These are phyloP conservation scores for Tympanopsis confertula DNA, from an alignment of 2,329 filamentous ascomycete genomes.

Conservation along the genomic window DNA sequence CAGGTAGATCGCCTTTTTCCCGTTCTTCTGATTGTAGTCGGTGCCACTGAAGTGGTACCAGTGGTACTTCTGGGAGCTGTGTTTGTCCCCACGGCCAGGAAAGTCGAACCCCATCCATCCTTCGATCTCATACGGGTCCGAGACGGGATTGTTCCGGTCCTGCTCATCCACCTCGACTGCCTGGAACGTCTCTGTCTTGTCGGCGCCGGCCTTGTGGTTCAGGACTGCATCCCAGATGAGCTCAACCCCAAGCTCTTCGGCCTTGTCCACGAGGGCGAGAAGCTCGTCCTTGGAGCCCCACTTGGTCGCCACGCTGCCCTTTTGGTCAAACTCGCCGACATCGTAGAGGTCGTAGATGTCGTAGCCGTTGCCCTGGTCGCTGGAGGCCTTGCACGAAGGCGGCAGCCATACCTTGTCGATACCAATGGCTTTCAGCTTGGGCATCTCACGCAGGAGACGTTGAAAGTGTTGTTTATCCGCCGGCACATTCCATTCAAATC, in stretches of 20 bases:
- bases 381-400: constrained; percentile 51
- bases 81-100: constrained; percentile 42
- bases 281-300: constrained; percentile 58
- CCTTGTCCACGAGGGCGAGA: constrained; percentile 33
- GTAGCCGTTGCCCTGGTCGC: constrained; percentile 52
- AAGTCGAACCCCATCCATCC: constrained; percentile 61
- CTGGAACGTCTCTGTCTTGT: constrained; percentile 44
- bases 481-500: constrained; percentile 63
- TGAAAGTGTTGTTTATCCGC: constrained; percentile 49
- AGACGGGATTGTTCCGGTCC: constrained; percentile 42
- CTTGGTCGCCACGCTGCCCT: constrained; percentile 50
- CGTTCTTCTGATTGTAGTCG: constrained; percentile 44
- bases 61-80: constrained; percentile 52
- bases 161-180: constrained; percentile 48
- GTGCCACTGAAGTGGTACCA: constrained; percentile 59
- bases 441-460: constrained; percentile 38
- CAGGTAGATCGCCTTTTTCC: not conserved
- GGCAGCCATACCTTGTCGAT: constrained; percentile 58
- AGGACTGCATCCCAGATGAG: constrained; percentile 61
- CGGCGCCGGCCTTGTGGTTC: constrained; percentile 62
- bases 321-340: constrained; percentile 63
- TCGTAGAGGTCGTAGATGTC: constrained; percentile 62
- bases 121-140: constrained; percentile 47
- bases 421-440: constrained; percentile 43
- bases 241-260: constrained; percentile 38